A percentile compares a stretch with the other conserved stretches of the same genome.
phyloP scores from a whole-genome alignment of 345 rosid genomes.

The Salix viminalis region DNA sequence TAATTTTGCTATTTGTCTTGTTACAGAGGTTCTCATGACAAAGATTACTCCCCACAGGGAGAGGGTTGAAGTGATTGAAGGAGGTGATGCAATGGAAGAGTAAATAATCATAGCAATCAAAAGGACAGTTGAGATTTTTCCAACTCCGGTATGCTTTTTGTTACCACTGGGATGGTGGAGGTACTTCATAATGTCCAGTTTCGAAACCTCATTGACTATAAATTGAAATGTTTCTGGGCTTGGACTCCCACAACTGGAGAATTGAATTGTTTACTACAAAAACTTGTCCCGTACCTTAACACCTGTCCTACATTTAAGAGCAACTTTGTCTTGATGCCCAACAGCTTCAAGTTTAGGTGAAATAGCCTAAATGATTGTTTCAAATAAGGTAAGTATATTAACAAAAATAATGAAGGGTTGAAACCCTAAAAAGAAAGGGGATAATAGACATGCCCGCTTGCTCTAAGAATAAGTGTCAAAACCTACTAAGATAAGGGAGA shows the following conservation, averaged over 20 bases:
- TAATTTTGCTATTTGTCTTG: not conserved
- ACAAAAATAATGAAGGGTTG: no score
- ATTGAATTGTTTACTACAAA: not conserved
- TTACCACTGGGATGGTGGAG: not conserved
- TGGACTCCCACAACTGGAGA: not conserved
- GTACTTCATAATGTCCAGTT: not conserved
- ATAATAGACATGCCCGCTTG: no score
- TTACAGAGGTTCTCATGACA: constrained; percentile 62
- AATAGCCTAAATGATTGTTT: no score
- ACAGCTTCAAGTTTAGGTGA: no score
- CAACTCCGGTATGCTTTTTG: not conserved
- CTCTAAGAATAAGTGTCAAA: no score
- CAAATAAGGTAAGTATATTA: no score
- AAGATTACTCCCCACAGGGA: constrained; percentile 63
- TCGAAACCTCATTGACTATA: not conserved
- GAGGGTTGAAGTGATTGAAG: constrained; percentile 47
- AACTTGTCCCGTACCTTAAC: no score
- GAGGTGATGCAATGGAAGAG: constrained; percentile 78
- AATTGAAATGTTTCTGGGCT: not conserved
- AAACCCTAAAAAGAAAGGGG: no score
- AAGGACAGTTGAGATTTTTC: not conserved
- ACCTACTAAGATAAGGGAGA: no score
- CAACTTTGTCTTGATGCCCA: no score
- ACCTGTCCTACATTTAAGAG: no score
- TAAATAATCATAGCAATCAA: constrained; percentile 17